Conservation (phyloP, 495 filamentous ascomycete species). For the Talaromyces proteolyticus region DNA sequence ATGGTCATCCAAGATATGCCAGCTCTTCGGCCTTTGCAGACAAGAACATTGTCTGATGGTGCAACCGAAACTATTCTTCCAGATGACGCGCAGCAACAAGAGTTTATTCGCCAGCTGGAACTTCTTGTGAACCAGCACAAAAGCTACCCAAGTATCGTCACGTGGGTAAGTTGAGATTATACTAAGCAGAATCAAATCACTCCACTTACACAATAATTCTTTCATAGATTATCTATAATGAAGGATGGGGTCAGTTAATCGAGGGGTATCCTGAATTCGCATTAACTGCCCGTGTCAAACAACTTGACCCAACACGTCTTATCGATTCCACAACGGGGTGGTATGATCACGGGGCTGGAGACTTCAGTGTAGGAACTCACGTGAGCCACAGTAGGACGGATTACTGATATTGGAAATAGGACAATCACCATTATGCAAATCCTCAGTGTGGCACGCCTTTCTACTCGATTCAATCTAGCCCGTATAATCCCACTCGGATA, state of each 20-base stretch:
- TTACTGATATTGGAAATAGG: constrained; percentile 22
- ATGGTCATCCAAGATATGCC: constrained; percentile 68
- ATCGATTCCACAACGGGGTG: constrained; percentile 57
- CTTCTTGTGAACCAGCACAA: constrained; percentile 55
- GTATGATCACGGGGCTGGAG: constrained; percentile 55
- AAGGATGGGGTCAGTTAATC: constrained; percentile 60
- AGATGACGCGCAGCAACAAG: constrained; percentile 43
- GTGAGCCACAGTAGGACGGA: background rate
- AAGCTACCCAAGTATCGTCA: constrained; percentile 54
- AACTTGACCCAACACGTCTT: constrained; percentile 56
- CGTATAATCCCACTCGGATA: constrained; percentile 54
- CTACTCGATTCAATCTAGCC: constrained; percentile 47
- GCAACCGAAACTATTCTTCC: constrained; percentile 23
- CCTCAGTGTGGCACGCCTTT: constrained; percentile 64
- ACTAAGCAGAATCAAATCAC: background rate
- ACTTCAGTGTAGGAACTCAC: constrained; percentile 36
- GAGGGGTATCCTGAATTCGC: constrained; percentile 45
- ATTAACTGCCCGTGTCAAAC: constrained; percentile 44
- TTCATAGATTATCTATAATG: constrained; percentile 54
- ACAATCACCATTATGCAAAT: constrained; percentile 68
- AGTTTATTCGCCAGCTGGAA: constrained; percentile 58
- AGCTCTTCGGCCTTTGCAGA: constrained; percentile 35
- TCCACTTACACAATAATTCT: background rate
- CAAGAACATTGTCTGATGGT: constrained; percentile 5
- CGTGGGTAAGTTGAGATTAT: constrained; percentile 27